Conservation (phyloP, 495 filamentous ascomycete species). For the Neurospora sp. region DNA sequence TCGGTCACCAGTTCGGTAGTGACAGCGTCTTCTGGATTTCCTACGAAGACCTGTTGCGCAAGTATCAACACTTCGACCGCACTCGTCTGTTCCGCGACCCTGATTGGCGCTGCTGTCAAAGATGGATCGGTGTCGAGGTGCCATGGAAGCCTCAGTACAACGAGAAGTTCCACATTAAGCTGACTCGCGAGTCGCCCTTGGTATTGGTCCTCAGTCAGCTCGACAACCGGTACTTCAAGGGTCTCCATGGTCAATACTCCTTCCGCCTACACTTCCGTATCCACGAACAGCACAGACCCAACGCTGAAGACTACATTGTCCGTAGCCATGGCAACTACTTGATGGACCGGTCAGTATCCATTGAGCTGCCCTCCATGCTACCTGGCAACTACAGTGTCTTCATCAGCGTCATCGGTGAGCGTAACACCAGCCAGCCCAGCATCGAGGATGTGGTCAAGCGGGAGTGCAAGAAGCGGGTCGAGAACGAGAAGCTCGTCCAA, state of each 20-base stretch:
- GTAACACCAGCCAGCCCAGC: conserved; percentile 39
- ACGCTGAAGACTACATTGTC: conserved; percentile 77
- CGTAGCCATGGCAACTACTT: conserved; percentile 67
- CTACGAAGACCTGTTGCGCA: conserved; percentile 75
- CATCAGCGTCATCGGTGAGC: conserved; percentile 68
- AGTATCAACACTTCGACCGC: conserved; percentile 79
- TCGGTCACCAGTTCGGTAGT: conserved; percentile 83
- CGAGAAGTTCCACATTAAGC: conserved; percentile 71
- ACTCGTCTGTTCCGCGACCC: conserved; percentile 72
- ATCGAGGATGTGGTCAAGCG: conserved; percentile 64
- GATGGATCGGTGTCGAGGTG: conserved; percentile 80
- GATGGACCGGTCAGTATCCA: conserved; percentile 39
- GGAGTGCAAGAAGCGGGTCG: conserved; percentile 51
- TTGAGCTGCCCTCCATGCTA: conserved; percentile 49
- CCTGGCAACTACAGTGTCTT: conserved; percentile 74
- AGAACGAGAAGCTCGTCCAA: conserved; percentile 72
- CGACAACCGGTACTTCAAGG: conserved; percentile 78
- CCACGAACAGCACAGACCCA: conserved; percentile 54
- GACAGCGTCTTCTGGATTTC: conserved; percentile 68
- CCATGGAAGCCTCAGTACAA: conserved; percentile 85
- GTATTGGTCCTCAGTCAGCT: conserved; percentile 83
- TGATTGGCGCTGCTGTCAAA: conserved; percentile 75
- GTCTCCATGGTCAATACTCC: conserved; percentile 69
- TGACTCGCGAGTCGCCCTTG: conserved; percentile 58
- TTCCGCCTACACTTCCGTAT: conserved; percentile 85